Evolutionary conservation across 371 early-diverging fungal genomes (phyloP), one percentile per base, ranked within the genome.

Genomic region (Gilbertella persicaria): DNA sequence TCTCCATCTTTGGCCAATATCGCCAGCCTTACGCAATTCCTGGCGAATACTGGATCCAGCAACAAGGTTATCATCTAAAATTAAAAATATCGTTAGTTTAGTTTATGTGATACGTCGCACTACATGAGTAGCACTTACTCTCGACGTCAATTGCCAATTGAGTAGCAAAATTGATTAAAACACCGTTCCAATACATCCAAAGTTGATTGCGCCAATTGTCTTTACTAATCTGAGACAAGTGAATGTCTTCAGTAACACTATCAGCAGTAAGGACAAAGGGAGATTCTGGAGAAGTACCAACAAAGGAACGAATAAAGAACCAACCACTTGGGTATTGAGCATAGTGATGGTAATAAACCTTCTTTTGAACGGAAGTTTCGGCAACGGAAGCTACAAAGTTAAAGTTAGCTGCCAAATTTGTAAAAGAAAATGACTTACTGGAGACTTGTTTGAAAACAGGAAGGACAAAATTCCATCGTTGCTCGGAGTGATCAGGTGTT

Each of bases 161-260:
- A 17, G 75, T 73, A 28, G 62, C 69, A 60, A 76, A 79, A 54
- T 79, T 82, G 58, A 82, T 67, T 44, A 82, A 50, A 36, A 64
- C 67, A 24, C 83, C 83, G 29, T 77, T 60, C 50, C 66, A 58
- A 50, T 76, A 75, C 30, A 75, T 64, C 83, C 83, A 82, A 5
- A 82, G 65, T 45, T 82, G 83, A 6, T 55, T 12, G 12, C 59
- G 66, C 76, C 76, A 76, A 7, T 67, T 17, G n/a, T 50, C 58
- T 0, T 52, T 55, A 29, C 57, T 58, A 19, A 76, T 51, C 9
- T 50, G 35, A 13, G 56, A 26, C 6, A 76, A 36, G 14, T 42
- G 30, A 20, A 76, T n/a, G 2, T 44, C 13, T 19, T 56, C 44
- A 2, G 44, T 39, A 3, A 53, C 46, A 16, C 40, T 54, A n/a